Base-by-base conservation (phyloP, 1,139 yeast genomes). In the Blastobotrys ciferrii region DNA sequence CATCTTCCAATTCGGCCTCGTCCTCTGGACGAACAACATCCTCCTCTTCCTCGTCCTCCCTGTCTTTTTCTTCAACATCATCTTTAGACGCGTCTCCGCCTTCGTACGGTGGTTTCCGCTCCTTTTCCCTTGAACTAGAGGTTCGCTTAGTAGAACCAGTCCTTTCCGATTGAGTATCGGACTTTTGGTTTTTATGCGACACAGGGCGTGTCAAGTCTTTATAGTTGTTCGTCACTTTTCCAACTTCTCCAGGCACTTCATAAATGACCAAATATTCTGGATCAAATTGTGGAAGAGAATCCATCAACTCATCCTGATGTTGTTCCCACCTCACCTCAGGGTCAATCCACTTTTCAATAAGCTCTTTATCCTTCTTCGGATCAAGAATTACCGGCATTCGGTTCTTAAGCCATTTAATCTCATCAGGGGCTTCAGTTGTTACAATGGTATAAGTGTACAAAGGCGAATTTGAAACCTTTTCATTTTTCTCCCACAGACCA, bases 381-480 rank as follows among this genome's bases (percentile, higher is more conserved):
- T 70, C 72, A 3, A 88, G 53, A 32, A 87, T 74, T 1, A 86
- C 71, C 0, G 97, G 97, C 78, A 87, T 87, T 20, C 97, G 71
- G 1, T 70, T 65, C 62, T 89, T 97, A 3, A 89, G 66, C 87
- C 91, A 84, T 37, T 73, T 68, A 50, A 88, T 58, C 50, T 76
- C 77, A 32, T 74, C 66, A 0, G 78, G 74, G 0, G 95, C 92
- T 0, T 80, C 77, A 0, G 84, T 84, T 0, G 97, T 89, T 2
- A 87, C 72, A 1, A 89, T 78, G 0, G 95, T 81, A 59, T 78
- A 89, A 0, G 85, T 75, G 20, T 78, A 76, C 15, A 77, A 54
- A 3, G 46, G 46, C 13, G 52, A 50, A 5, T 52, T 58, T 17
- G 48, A 41, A 7, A 45, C 31, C 63, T 36, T 62, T 56, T 69